Base-by-base conservation (phyloP, 805 yeast species). In the Soucietia sequanensis region DNA sequence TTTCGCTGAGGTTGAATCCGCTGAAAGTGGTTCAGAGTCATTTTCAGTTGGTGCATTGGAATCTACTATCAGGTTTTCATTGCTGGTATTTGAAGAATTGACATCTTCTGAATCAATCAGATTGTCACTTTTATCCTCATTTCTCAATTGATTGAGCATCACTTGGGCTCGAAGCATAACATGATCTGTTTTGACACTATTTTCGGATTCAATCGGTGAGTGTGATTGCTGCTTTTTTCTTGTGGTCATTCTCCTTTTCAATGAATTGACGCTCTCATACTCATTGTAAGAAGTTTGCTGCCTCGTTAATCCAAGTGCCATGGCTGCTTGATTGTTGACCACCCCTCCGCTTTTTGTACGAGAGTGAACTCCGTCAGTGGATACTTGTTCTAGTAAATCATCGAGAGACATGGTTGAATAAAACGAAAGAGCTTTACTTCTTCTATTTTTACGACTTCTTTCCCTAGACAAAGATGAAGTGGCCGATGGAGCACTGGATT, bases 111-210 rank as follows among this genome's bases (percentile, higher is more conserved):
- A n/a, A n/a, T n/a, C 27, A 16, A 27, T 19, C 31, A 27, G 31
- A 3, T 29, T 23, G 9, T 15, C 31, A n/a, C 27, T 30, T 9
- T 14, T 26, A 17, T 26, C 27, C 13, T 51, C 54, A 13, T 39
- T 45, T 23, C 70, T 33, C 23, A 68, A 50, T 34, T 61, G 60
- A 27, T 53, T 55, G 27, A 68, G 54, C 72, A 68, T 65, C 1
- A 60, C 57, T 39, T 63, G 70, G 0, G 72, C 70, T 33, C 74
- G 42, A 13, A 62, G 46, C 56, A 65, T 52, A 2, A 59, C 38
- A 28, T 50, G 47, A 37, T 65, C 69, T 4, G 46, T 37, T 28
- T 45, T 48, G 15, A 30, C 25, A 15, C 34, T 24, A 17, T 14
- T 28, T 16, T 16, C n/a, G 7, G 35, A 33, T 3, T 28, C 29